phyloP scores from a whole-genome alignment of 2,329 filamentous ascomycete genomes.

The Colletotrichum chlorophyti region DNA sequence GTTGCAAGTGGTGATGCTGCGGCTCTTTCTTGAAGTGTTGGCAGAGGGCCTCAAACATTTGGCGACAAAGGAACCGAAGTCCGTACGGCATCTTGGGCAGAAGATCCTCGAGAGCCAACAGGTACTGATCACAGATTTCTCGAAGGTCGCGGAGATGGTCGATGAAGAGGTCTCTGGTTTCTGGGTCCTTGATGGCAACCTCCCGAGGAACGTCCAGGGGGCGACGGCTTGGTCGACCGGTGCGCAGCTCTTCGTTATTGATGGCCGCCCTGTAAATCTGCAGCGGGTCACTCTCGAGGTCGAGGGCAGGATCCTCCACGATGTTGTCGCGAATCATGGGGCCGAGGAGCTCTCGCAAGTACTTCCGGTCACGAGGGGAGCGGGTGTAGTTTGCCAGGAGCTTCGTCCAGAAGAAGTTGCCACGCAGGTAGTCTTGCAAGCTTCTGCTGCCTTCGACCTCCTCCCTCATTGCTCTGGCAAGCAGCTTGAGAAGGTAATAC shows the following conservation, averaged over 20 bases:
- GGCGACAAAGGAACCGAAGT: slow-evolving; percentile 84
- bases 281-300: slow-evolving; percentile 95
- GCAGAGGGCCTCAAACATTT: slow-evolving; percentile 81
- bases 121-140: slow-evolving; percentile 93
- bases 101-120: slow-evolving; percentile 80
- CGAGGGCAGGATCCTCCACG: slow-evolving; percentile 87
- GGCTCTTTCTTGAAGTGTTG: slow-evolving; percentile 82
- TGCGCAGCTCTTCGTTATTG: slow-evolving; percentile 96
- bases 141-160: slow-evolving; percentile 92
- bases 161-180: slow-evolving; percentile 92
- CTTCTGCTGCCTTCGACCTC: slow-evolving; percentile 78
- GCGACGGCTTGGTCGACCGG: slow-evolving; percentile 81
- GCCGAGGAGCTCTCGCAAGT: slow-evolving; percentile 84
- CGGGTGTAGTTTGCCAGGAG: slow-evolving; percentile 87
- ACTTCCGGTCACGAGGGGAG: slow-evolving; percentile 91
- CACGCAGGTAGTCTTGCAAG: slow-evolving; percentile 85
- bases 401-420: slow-evolving; percentile 93
- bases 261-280: slow-evolving; percentile 96
- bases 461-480: slow-evolving; percentile 82
- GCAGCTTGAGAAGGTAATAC: slow-evolving; percentile 92
- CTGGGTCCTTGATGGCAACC: slow-evolving; percentile 92
- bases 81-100: slow-evolving; percentile 92
- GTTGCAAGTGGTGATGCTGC: slow-evolving; percentile 77
- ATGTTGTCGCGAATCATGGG: slow-evolving; percentile 90
- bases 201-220: slow-evolving; percentile 88